These are phyloP conservation scores for Torulaspora gathmanii DNA, from an alignment of 805 yeast genomes.

Conservation along the genomic window DNA sequence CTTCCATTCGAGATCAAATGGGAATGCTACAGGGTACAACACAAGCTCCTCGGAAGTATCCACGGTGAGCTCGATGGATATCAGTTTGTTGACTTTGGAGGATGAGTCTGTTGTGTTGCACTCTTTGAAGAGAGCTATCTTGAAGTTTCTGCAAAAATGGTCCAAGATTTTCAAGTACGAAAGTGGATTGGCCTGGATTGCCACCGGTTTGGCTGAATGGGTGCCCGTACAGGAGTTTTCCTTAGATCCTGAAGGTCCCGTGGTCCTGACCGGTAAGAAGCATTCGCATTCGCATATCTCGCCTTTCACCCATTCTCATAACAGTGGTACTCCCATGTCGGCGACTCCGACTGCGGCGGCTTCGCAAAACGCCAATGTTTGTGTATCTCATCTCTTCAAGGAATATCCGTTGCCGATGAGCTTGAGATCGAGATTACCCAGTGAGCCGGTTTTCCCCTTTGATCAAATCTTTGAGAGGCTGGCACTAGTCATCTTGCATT, in stretches of 20 bases:
- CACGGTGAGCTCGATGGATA: constrained; percentile 11
- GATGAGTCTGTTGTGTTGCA: constrained; percentile 46
- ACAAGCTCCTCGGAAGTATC: constrained; percentile 13
- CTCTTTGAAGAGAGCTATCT: constrained; percentile 54
- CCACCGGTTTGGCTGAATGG: constrained; percentile 86
- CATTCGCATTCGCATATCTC: constrained; percentile 14
- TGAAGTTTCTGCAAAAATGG: constrained; percentile 70
- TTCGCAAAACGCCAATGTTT: constrained; percentile 5
- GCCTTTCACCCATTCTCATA: constrained; percentile 3
- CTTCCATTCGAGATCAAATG: constrained; percentile 35
- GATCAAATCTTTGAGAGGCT: constrained; percentile 70
- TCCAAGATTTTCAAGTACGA: constrained; percentile 72
- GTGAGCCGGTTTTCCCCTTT: constrained; percentile 44
- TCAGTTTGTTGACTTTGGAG: constrained; percentile 26
- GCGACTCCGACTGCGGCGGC: constrained; percentile 1
- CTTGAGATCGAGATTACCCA: constrained; percentile 21
- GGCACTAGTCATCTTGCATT: constrained; percentile 68
- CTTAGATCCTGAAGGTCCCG: constrained; percentile 19
- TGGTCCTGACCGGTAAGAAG: constrained; percentile 27
- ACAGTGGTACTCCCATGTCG: constrained; percentile 1
- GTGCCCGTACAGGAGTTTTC: constrained; percentile 47
- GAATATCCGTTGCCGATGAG: constrained; percentile 31
- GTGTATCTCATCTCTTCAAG: constrained; percentile 22
- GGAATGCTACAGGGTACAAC: constrained; percentile 1
- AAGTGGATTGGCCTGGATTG: constrained; percentile 81